Conservation (phyloP, 2,329 filamentous ascomycete species). For the Pleurostoma richardsiae region DNA sequence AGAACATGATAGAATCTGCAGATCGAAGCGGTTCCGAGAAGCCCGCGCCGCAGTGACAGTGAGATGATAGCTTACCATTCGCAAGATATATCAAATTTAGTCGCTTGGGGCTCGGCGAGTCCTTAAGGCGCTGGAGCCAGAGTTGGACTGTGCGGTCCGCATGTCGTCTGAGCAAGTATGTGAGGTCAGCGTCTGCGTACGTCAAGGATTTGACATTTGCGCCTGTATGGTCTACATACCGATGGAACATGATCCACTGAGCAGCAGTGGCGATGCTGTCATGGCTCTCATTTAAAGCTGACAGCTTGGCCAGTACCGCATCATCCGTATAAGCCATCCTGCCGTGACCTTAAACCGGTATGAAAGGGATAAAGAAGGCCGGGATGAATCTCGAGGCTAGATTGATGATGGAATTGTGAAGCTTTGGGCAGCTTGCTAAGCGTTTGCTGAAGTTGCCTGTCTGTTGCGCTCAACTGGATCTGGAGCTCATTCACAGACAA, state of each 20-base stretch:
- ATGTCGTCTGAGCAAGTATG: constrained; percentile 64
- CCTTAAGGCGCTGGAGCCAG: constrained; percentile 86
- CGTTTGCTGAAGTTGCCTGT: no score
- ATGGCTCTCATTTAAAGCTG: constrained; percentile 92
- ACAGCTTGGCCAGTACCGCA: constrained; percentile 89
- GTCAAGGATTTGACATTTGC: no score
- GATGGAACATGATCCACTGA: constrained; percentile 99
- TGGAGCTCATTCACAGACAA: no score
- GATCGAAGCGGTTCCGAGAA: no score
- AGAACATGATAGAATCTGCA: no score
- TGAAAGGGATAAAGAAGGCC: no score
- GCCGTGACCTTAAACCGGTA: background rate
- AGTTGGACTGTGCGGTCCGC: constrained; percentile 87
- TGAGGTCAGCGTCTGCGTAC: background rate
- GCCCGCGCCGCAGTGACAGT: background rate
- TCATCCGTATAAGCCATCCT: constrained; percentile 94
- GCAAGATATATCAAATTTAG: constrained; percentile 91
- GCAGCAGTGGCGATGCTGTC: constrained; percentile 94
- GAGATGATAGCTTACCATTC: constrained; percentile 60
- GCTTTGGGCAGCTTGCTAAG: no score
- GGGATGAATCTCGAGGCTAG: no score
- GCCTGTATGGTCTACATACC: constrained; percentile 46
- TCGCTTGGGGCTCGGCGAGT: constrained; percentile 79
- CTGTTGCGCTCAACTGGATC: no score
- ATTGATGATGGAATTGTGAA: no score